These are phyloP conservation scores for Alternaria burnsii DNA, from an alignment of 2,329 filamentous ascomycete genomes.

Conservation along the genomic window DNA sequence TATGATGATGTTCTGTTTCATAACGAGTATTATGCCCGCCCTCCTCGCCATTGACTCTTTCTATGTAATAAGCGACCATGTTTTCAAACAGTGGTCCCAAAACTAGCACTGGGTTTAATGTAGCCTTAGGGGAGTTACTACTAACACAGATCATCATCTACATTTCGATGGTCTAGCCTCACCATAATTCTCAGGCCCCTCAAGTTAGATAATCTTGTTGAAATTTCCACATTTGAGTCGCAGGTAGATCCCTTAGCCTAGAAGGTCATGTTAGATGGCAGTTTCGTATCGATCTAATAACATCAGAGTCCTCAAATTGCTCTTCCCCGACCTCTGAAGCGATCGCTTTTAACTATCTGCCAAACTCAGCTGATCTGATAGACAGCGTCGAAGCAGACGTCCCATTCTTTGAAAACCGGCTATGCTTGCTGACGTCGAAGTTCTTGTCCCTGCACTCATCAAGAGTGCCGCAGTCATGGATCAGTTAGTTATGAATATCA, in stretches of 20 bases:
- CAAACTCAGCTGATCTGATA: background rate
- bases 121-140: background rate
- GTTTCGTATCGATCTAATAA: slow-evolving; percentile 6
- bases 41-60: background rate
- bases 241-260: background rate
- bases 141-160: background rate
- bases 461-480: background rate
- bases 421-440: slow-evolving; percentile 10
- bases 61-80: background rate
- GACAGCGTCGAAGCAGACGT: background rate
- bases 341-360: background rate
- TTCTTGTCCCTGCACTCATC: slow-evolving; percentile 7
- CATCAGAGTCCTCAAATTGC: background rate
- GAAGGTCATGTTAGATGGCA: background rate
- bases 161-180: background rate
- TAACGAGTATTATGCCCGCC: background rate
- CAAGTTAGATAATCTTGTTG: background rate
- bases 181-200: background rate
- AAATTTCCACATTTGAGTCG: background rate
- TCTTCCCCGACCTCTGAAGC: background rate
- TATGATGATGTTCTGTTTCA: background rate
- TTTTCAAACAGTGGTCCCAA: background rate
- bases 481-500: slow-evolving; percentile 13
- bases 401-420: background rate
- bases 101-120: background rate